Evolutionary conservation across 495 filamentous ascomycete genomes (phyloP), one percentile per base, ranked within the genome.

Genomic region (Penicillium crystallinum): DNA sequence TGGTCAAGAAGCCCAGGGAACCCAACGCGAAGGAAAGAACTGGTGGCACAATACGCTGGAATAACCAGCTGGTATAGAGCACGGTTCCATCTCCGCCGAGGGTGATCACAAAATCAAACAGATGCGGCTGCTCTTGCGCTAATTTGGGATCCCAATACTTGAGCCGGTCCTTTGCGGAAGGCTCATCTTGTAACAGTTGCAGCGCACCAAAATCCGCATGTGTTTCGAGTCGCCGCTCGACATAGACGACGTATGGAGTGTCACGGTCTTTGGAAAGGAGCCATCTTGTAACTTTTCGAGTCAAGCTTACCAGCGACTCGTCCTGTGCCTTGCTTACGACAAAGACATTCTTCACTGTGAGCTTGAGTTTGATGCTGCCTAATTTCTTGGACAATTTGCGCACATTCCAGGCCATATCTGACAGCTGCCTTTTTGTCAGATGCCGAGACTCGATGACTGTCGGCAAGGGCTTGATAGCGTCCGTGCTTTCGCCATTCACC

Each of bases 81-180:
- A 98, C 92, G 0, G 93, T 98, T 12, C 93, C 93, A 63, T 98
- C 93, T 9, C 93, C 93, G n/a, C 93, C 93, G 3, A 98, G 83
- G 0, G 92, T 95, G 30, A 98, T 76, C 14, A 93, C 85, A 61
- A 98, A 91, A 68, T 98, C 93, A 62, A 97, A 97, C 3, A 82
- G 83, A 54, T 97, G 89, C 1, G 95, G 93, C 42, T 83, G 75
- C 21, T 81, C 78, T 39, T 75, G 72, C 46, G 90, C 95, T 55
- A 97, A 81, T 42, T 86, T 78, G 40, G 85, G 83, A 23, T 80
- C 84, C 93, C 93, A 98, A 67, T 85, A 96, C 40, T 81, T 83
- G 36, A 97, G 64, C 29, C 91, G 78, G 31, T 68, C 76, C 25
- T 67, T 63, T 23, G 81, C 75, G 0, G 77, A 72, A 0, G 81